A percentile compares a stretch with the other conserved stretches of the same genome.
Conservation (phyloP, 176 grass and related monocot genomes). For the Guadua angustifolia region DNA sequence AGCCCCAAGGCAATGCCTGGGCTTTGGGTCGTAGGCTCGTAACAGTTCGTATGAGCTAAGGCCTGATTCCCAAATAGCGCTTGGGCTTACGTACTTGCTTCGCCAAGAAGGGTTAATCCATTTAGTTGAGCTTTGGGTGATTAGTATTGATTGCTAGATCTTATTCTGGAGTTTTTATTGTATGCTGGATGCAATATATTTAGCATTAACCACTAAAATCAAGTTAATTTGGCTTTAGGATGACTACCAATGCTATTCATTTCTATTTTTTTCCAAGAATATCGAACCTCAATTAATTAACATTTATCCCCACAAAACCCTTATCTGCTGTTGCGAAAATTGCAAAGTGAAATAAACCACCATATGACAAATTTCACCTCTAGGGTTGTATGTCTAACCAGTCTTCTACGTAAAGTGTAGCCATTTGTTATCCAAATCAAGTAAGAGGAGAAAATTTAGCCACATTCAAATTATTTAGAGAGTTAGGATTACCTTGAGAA, state of each 20-base stretch:
- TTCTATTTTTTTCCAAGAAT: neutral
- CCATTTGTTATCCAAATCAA: neutral
- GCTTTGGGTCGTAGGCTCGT: neutral
- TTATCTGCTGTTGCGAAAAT: neutral
- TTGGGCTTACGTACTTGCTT: slow-evolving; percentile 8
- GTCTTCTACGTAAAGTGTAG: neutral
- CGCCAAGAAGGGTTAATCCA: neutral
- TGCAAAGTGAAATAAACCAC: neutral
- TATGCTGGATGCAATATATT: neutral
- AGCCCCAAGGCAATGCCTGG: neutral
- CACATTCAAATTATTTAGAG: neutral
- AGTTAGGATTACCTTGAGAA: neutral
- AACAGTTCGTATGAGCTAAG: neutral
- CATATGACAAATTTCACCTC: neutral
- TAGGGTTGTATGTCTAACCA: neutral
- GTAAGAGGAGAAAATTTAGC: neutral
- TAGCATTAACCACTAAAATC: neutral
- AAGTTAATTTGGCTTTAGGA: neutral
- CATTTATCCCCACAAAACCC: neutral
- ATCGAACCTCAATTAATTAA: neutral
- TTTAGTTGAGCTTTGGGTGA: neutral
- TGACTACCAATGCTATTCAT: neutral
- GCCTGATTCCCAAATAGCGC: neutral
- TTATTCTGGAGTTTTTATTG: neutral
- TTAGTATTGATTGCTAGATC: neutral